phyloP scores from a whole-genome alignment of 371 early-diverging fungal species.

The Mortierella sp. region DNA sequence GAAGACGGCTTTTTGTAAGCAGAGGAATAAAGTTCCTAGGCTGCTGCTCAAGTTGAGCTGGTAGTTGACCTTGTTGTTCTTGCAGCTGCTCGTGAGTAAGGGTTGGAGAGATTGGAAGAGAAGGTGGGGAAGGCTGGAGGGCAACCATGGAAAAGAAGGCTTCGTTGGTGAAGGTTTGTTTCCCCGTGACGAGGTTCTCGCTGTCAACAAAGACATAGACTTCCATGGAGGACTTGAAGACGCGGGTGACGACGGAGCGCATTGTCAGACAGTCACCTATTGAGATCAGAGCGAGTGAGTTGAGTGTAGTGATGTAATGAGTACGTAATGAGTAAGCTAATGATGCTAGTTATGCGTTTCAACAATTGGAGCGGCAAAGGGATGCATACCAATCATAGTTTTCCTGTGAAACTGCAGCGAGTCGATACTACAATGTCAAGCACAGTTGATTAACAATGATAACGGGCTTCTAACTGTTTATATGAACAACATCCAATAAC shows the following conservation, averaged over 20 bases:
- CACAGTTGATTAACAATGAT: not conserved
- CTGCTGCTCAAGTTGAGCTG: not conserved
- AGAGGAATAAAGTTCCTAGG: not conserved
- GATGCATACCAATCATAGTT: conserved; percentile 46
- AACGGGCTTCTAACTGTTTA: not conserved
- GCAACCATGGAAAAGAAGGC: conserved; percentile 70
- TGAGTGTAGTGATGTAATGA: too few species aligned
- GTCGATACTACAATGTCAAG: conserved; percentile 30
- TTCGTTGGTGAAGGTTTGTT: conserved; percentile 72
- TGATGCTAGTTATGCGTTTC: not conserved
- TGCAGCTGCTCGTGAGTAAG: not conserved
- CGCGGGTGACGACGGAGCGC: conserved; percentile 67
- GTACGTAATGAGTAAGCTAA: not conserved
- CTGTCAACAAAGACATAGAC: conserved; percentile 73
- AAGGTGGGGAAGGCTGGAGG: conserved; percentile 17
- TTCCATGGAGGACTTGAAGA: conserved; percentile 71
- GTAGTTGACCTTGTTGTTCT: not conserved
- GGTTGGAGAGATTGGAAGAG: conserved; percentile 6
- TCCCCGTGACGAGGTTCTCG: conserved; percentile 70
- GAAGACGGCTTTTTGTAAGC: conserved; percentile 18
- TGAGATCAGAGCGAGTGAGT: not conserved
- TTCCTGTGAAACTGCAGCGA: conserved; percentile 51
- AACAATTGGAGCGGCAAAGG: not conserved
- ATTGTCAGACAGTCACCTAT: conserved; percentile 68
- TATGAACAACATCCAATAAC: not conserved